These are phyloP conservation scores for Cercospora nicotianae DNA, from an alignment of 2,329 filamentous ascomycete species.

Conservation along the genomic window DNA sequence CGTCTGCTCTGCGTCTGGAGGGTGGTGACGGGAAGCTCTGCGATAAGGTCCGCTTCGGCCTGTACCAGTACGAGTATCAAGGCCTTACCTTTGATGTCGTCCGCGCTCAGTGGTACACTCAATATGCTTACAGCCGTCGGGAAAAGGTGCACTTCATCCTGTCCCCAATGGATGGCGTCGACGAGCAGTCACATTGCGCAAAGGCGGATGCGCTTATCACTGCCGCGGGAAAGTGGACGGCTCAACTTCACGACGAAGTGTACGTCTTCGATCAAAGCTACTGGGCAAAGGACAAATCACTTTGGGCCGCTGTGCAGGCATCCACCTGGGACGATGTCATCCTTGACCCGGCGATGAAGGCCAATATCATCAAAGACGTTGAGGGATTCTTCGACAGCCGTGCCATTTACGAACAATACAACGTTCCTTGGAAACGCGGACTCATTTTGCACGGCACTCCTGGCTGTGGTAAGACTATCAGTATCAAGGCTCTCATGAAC, in stretches of 20 bases:
- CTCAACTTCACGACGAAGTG: conserved; percentile 43
- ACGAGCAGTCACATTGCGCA: conserved; percentile 30
- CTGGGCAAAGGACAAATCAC: conserved; percentile 43
- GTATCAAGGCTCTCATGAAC: conserved; percentile 45
- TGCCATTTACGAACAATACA: conserved; percentile 45
- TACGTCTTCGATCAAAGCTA: conserved; percentile 47
- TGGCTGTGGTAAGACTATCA: conserved; percentile 50
- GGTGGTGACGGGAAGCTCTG: conserved; percentile 38
- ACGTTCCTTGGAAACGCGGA: conserved; percentile 52
- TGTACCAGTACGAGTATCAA: conserved; percentile 46
- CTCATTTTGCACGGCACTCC: conserved; percentile 44
- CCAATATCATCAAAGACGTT: conserved; percentile 41
- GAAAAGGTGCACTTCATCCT: conserved; percentile 24
- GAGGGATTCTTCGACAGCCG: conserved; percentile 44
- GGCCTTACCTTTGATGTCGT: conserved; percentile 43
- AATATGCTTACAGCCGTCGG: background rate
- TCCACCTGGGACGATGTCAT: conserved; percentile 50
- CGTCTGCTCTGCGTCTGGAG: conserved; percentile 41
- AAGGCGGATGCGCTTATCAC: conserved; percentile 40
- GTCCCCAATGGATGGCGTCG: conserved; percentile 10
- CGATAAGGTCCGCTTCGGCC: conserved; percentile 43
- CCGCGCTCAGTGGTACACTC: conserved; percentile 38
- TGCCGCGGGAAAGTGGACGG: conserved; percentile 43
- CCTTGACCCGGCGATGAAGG: conserved; percentile 47
- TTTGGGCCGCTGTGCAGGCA: conserved; percentile 45